Percentiles rank a stretch among this genome's conserved stretches.
These are phyloP conservation scores for Globisporangium apiculatum DNA, from an alignment of 352 stramenopile genomes.

Conservation along the genomic window DNA sequence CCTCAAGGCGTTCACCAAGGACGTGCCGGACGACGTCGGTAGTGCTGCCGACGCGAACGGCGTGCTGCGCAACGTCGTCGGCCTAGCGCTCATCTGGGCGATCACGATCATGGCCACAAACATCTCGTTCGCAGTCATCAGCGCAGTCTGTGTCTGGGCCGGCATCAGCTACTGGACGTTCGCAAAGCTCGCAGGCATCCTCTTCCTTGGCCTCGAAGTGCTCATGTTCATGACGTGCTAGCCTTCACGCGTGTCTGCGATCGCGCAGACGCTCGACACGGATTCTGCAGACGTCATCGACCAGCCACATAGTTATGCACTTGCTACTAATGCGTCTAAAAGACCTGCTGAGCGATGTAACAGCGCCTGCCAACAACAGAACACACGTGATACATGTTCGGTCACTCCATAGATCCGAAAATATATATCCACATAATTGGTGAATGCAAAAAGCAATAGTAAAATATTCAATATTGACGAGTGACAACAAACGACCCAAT, in stretches of 20 bases:
- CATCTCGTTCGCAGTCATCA: slow-evolving; percentile 33
- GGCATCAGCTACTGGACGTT: slow-evolving; percentile 64
- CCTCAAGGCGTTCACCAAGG: slow-evolving; percentile 61
- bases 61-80: slow-evolving; percentile 54
- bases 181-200: slow-evolving; percentile 40
- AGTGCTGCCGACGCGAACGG: slow-evolving; percentile 38
- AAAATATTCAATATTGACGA: too few relatives aligned
- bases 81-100: slow-evolving; percentile 63
- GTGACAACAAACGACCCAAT: too few relatives aligned
- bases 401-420: too few relatives aligned
- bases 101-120: slow-evolving; percentile 58
- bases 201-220: slow-evolving; percentile 42
- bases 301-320: too few relatives aligned
- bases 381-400: too few relatives aligned
- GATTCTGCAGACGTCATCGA: too few relatives aligned
- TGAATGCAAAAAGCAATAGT: too few relatives aligned
- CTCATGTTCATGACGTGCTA: slow-evolving; percentile 83
- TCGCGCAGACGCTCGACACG: too few relatives aligned
- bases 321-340: too few relatives aligned
- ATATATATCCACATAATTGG: too few relatives aligned
- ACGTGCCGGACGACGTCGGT: slow-evolving; percentile 65
- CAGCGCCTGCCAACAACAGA: too few relatives aligned
- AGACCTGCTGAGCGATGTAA: too few relatives aligned
- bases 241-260: background rate
- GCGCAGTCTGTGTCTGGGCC: slow-evolving; percentile 29